These are phyloP conservation scores for Exophiala sideris DNA, from an alignment of 2,329 filamentous ascomycete species.

Conservation along the genomic window DNA sequence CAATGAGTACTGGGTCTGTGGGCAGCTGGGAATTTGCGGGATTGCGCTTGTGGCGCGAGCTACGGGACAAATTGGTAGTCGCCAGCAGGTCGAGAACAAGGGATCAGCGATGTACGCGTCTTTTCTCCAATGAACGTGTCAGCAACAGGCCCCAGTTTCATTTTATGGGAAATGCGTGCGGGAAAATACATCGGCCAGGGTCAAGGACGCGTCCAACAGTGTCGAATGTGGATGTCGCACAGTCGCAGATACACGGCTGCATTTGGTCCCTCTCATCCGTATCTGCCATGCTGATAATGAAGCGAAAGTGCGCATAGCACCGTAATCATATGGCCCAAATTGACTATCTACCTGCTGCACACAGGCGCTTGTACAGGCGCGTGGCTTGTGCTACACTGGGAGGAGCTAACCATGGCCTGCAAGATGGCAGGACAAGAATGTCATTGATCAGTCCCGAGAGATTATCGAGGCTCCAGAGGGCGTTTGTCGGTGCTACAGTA, in stretches of 20 bases:
- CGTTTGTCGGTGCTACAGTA: no score
- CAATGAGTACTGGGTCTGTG: not conserved
- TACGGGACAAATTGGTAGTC: slow-evolving; percentile 9
- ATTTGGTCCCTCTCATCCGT: no score
- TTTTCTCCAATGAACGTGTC: slow-evolving; percentile 14
- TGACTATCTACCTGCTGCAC: slow-evolving; percentile 10
- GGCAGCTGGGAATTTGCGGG: slow-evolving; percentile 8
- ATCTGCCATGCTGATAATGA: not conserved
- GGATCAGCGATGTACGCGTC: slow-evolving; percentile 15
- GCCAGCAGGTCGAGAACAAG: slow-evolving; percentile 20
- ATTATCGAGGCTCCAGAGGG: not conserved
- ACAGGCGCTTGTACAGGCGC: slow-evolving; percentile 17
- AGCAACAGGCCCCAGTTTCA: slow-evolving; percentile 18
- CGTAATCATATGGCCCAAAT: slow-evolving; percentile 5
- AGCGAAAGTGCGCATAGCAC: not conserved
- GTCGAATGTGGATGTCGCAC: not conserved
- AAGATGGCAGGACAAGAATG: not conserved
- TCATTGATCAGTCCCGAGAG: not conserved
- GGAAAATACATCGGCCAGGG: slow-evolving; percentile 14
- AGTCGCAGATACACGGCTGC: no score
- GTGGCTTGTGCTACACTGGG: slow-evolving; percentile 12
- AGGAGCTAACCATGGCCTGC: not conserved
- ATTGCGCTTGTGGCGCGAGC: slow-evolving; percentile 13
- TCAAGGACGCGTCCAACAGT: slow-evolving; percentile 1
- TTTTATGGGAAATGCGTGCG: slow-evolving; percentile 15